Conservation (phyloP, 495 filamentous ascomycete genomes). For the Cudoniella acicularis region DNA sequence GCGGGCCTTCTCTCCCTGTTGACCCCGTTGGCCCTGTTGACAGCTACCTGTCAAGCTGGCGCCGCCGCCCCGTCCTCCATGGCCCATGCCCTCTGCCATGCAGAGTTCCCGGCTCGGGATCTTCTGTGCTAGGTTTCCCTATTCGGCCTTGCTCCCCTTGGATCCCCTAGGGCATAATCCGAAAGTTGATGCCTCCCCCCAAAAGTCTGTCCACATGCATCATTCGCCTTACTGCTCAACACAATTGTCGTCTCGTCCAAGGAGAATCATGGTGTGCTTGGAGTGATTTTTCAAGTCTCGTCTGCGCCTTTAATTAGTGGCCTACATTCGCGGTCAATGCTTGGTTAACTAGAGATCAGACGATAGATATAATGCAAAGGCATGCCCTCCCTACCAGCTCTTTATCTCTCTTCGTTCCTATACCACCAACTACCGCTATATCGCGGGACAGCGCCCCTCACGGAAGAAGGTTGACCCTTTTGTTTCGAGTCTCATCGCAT, state of each 20-base stretch:
- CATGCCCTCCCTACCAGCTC: conserved; percentile 19
- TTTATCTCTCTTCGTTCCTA: conserved; percentile 16
- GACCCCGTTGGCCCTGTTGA: not conserved
- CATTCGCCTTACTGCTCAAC: conserved; percentile 15
- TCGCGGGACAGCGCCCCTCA: conserved; percentile 27
- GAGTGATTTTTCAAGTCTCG: conserved; percentile 17
- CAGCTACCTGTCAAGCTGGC: conserved; percentile 15
- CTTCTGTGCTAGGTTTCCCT: conserved; percentile 16
- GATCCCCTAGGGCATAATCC: conserved; percentile 17
- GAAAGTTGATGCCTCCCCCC: conserved; percentile 9
- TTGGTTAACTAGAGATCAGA: conserved; percentile 22
- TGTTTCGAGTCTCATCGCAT: conserved; percentile 21
- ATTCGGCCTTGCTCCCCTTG: conserved; percentile 7
- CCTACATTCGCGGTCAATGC: conserved; percentile 23
- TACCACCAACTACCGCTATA: conserved; percentile 20
- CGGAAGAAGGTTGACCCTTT: conserved; percentile 23
- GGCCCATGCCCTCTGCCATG: not conserved
- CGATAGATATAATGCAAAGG: conserved; percentile 29
- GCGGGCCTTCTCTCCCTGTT: not conserved
- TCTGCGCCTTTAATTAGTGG: conserved; percentile 25
- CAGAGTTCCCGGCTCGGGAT: conserved; percentile 12
- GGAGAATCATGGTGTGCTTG: conserved; percentile 23
- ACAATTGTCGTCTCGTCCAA: conserved; percentile 23
- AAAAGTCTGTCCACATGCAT: conserved; percentile 13
- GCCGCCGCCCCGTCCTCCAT: not conserved